Evolutionary conservation across 179 eudicot species (phyloP).

Genomic region (Sideroxylon spinosum): DNA sequence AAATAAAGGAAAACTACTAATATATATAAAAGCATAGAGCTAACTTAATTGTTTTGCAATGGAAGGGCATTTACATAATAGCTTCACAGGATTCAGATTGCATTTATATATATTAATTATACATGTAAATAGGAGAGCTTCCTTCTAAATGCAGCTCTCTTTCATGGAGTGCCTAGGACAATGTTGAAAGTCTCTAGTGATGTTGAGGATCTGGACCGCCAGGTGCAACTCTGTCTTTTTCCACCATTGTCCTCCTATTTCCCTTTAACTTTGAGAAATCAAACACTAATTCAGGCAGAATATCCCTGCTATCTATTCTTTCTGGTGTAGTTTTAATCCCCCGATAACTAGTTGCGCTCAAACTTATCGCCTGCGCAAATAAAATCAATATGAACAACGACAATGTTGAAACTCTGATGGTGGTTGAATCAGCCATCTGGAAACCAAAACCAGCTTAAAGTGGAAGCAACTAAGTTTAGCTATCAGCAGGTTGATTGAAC

Average conservation of each 20-base stretch:
- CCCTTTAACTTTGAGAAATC: constrained; percentile 17
- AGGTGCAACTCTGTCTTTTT: too few species aligned
- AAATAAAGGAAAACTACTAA: too few species aligned
- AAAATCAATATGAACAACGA: constrained; percentile 20
- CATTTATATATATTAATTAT: too few species aligned
- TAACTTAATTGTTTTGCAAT: too few species aligned
- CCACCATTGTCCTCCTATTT: constrained; percentile 12
- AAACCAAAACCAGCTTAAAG: neutral
- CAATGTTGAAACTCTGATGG: constrained; percentile 19
- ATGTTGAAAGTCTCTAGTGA: too few species aligned
- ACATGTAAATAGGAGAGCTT: too few species aligned
- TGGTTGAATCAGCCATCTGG: constrained; percentile 22
- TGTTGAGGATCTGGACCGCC: too few species aligned
- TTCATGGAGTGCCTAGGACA: too few species aligned
- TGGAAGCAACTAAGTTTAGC: neutral
- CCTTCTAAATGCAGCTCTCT: too few species aligned
- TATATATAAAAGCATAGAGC: too few species aligned
- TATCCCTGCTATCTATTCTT: constrained; percentile 21
- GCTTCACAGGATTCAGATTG: too few species aligned
- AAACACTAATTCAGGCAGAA: constrained; percentile 23
- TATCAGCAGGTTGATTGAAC: neutral
- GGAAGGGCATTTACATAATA: too few species aligned
- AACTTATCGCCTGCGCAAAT: constrained; percentile 12
- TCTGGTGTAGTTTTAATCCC: constrained; percentile 6
- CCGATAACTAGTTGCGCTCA: constrained; percentile 17